Evolutionary conservation across 129 eudicot species (phyloP), one percentile per base, ranked within the genome.

Genomic region (Kitagawia praeruptora): DNA sequence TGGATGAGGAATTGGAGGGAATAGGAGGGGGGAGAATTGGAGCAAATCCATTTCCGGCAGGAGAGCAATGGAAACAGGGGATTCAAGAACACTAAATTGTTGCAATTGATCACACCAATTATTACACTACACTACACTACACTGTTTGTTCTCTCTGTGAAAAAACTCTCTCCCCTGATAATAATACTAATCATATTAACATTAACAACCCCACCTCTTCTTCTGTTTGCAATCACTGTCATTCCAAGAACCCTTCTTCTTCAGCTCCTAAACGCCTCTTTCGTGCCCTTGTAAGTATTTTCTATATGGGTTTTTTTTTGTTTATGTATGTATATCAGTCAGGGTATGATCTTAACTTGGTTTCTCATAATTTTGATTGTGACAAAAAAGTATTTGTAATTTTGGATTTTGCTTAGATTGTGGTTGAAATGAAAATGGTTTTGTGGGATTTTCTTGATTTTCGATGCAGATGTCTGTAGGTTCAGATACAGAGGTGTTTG

Each of bases 111-210:
- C 88, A 90, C 83, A 79, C 85, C 67, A 45, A 61, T 69, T 85
- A 88, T 76, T 82, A 48, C n/a, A n/a, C n/a, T n/a, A n/a, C n/a
- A n/a, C n/a, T n/a, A n/a, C n/a, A n/a, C 45, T 95, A 93, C 96
- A 77, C 84, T 41, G 97, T 89, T 4, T 93, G 97, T 78, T 91
- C 97, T 19, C 40, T 66, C 6, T 93, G 98, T 77, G 97, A 93
- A 72, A 89, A 64, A 73, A 81, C 88, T 42, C 87, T 93, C 19
- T 85, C 88, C 31, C 34, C 15, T 0, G 69, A 61, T 61, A 31
- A 31, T 31, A 31, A 31, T 31, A 31, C 0, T 31, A 31, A 31
- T 31, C 34, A 31, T 31, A 61, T 2, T 23, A 61, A n/a, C 9
- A 21, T 23, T 2, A 87, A 89, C 80, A 49, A 41, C 31, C 18